A percentile compares a stretch with the other conserved stretches of the same genome.
phyloP scores from a whole-genome alignment of 1,284 basidiomycete genomes.

The Ganoderma sinense region DNA sequence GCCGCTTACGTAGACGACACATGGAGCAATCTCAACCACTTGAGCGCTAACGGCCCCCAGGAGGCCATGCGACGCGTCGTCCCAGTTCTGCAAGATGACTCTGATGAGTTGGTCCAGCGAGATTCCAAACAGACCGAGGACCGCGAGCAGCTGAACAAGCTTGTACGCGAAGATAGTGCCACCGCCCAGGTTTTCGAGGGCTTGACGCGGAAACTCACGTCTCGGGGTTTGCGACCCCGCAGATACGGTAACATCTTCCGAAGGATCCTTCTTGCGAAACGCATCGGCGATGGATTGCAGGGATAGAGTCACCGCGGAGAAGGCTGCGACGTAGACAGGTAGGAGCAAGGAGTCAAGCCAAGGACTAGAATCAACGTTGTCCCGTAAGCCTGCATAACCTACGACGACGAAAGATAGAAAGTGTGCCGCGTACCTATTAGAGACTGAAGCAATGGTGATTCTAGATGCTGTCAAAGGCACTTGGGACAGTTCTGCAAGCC shows the following conservation, averaged over 20 bases:
- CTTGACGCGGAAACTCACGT: background rate
- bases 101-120: conserved; percentile 11
- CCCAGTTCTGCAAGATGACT: background rate
- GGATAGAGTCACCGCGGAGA: conserved; percentile 9
- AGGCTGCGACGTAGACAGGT: conserved; percentile 12
- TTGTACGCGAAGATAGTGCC: conserved; percentile 35
- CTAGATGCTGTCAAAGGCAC: too few species aligned
- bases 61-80: background rate
- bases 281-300: background rate
- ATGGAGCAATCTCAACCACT: background rate
- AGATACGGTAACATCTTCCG: background rate
- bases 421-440: too few species aligned
- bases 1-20: conserved; percentile 7
- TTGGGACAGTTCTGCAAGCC: too few species aligned
- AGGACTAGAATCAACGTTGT: conserved; percentile 10
- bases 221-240: conserved; percentile 20
- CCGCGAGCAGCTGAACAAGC: conserved; percentile 30
- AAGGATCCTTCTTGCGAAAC: background rate
- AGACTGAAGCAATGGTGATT: too few species aligned
- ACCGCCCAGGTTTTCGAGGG: conserved; percentile 22
- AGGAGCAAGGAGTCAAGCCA: conserved; percentile 18
- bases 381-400: background rate
- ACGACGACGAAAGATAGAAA: background rate
- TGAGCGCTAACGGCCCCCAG: background rate
- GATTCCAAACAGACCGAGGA: conserved; percentile 15